These are phyloP conservation scores for Pseudocercospora ulei DNA, from an alignment of 2,329 filamentous ascomycete species.

Conservation along the genomic window DNA sequence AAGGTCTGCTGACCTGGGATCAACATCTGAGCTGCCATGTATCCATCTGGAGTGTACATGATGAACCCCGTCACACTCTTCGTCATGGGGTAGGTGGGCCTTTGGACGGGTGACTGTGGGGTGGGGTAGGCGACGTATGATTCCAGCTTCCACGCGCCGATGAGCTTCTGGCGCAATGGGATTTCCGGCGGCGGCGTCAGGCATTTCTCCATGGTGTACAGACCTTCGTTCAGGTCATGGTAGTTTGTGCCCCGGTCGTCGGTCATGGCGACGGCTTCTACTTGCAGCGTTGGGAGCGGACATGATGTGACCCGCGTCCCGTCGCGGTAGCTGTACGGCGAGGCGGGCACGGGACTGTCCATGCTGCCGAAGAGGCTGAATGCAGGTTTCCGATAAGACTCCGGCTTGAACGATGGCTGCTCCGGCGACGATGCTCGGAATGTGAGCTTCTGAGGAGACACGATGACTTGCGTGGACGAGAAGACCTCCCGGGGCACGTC, in stretches of 20 bases:
- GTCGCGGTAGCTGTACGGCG: constrained; percentile 18
- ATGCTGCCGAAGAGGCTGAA: constrained; percentile 17
- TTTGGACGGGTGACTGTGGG: constrained; percentile 31
- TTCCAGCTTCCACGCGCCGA: constrained; percentile 35
- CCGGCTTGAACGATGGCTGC: constrained; percentile 17
- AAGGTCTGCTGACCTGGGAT: constrained; percentile 35
- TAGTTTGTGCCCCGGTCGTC: constrained; percentile 26
- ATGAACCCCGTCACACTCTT: constrained; percentile 34
- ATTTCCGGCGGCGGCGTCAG: constrained; percentile 28
- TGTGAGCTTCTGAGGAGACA: constrained; percentile 25
- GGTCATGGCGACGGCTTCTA: constrained; percentile 17
- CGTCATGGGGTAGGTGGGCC: constrained; percentile 35
- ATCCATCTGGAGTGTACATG: constrained; percentile 36
- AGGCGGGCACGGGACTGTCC: constrained; percentile 9
- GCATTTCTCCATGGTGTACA: constrained; percentile 29
- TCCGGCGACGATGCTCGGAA: constrained; percentile 20
- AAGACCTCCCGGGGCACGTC: constrained; percentile 22
- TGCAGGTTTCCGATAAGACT: constrained; percentile 17
- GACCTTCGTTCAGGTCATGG: constrained; percentile 32
- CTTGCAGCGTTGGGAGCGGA: constrained; percentile 14
- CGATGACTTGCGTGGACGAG: constrained; percentile 23
- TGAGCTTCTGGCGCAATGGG: constrained; percentile 31
- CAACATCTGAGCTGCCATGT: constrained; percentile 36
- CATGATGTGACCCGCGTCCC: constrained; percentile 7
- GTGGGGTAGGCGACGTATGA: constrained; percentile 36